Conservation (phyloP, 192 early-diverging fungal species). For the Coemansia umbellata region DNA sequence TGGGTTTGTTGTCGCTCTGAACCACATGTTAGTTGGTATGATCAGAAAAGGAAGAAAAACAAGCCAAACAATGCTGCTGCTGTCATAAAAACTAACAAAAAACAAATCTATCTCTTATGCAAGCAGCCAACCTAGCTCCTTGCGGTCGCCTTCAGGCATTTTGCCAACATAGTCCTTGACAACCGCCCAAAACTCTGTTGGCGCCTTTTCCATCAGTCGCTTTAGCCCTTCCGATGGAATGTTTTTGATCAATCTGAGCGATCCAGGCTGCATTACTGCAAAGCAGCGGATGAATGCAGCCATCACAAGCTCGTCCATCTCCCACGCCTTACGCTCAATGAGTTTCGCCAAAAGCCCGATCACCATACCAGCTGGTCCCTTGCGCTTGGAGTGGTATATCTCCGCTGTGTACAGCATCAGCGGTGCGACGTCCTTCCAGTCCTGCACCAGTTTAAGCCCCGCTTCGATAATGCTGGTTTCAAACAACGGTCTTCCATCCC, state of each 20-base stretch:
- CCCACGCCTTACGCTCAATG: slow-evolving; percentile 42
- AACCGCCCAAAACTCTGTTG: neutral
- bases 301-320: slow-evolving; percentile 14
- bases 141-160: slow-evolving; percentile 26
- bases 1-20: no score
- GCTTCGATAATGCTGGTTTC: slow-evolving; percentile 18
- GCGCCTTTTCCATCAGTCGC: slow-evolving; percentile 15
- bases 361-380: slow-evolving; percentile 24
- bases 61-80: neutral
- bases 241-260: slow-evolving; percentile 23
- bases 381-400: slow-evolving; percentile 11
- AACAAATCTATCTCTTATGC: neutral
- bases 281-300: slow-evolving; percentile 22
- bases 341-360: slow-evolving; percentile 14
- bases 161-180: slow-evolving; percentile 31
- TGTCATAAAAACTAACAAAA: neutral
- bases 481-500: slow-evolving; percentile 18
- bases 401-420: slow-evolving; percentile 35
- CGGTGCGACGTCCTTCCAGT: slow-evolving; percentile 22
- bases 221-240: slow-evolving; percentile 26
- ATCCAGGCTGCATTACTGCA: slow-evolving; percentile 21
- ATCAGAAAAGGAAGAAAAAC: neutral
- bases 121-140: neutral
- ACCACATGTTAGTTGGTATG: neutral
- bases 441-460: slow-evolving; percentile 29